Percentiles rank a stretch among this genome's conserved stretches.
These are phyloP conservation scores for Oryza brachyantha DNA, from an alignment of 176 grass and related monocot genomes.

Conservation along the genomic window DNA sequence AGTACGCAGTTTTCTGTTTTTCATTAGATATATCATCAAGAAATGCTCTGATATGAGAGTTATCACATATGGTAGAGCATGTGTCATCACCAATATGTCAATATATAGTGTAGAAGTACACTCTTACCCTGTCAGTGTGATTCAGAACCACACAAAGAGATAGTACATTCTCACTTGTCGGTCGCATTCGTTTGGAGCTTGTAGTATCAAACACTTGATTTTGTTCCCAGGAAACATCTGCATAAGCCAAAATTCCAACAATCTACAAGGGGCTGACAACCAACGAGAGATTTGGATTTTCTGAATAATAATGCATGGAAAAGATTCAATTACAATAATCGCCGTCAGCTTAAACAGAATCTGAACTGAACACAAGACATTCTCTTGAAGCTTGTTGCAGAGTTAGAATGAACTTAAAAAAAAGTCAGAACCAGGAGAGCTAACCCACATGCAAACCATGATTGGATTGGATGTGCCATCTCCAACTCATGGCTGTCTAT, in stretches of 20 bases:
- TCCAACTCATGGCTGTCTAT: neutral
- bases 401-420: neutral
- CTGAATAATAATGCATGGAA: neutral
- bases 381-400: neutral
- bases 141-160: neutral
- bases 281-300: neutral
- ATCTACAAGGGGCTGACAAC: neutral
- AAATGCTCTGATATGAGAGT: neutral
- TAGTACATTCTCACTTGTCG: neutral
- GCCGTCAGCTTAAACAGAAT: neutral
- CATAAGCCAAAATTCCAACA: neutral
- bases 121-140: neutral
- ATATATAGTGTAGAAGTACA: neutral
- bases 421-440: neutral
- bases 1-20: neutral
- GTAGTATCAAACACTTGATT: neutral
- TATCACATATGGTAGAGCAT: neutral
- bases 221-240: neutral
- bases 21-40: neutral
- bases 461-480: conserved; percentile 3
- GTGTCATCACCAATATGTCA: neutral
- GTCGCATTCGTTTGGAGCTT: neutral
- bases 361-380: neutral
- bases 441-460: conserved; percentile 28
- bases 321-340: conserved; percentile 9